A percentile compares a stretch with the other conserved stretches of the same genome.
Evolutionary conservation across 2,329 filamentous ascomycete genomes (phyloP).

Genomic region (Fusarium sp.): DNA sequence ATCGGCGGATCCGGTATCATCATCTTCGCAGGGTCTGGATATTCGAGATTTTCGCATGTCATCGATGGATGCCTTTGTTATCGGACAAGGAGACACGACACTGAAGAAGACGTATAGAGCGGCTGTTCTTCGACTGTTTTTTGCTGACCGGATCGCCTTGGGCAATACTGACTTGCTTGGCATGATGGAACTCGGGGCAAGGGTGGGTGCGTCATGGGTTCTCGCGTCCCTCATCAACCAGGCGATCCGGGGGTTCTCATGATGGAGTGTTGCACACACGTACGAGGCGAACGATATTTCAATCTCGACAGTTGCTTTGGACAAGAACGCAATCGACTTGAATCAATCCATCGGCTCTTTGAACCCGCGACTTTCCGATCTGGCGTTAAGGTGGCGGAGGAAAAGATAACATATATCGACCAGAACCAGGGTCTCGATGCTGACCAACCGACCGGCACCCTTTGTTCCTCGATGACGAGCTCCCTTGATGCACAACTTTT

Average conservation of each 20-base stretch:
- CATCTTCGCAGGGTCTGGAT: constrained; percentile 47
- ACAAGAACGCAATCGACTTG: neutral
- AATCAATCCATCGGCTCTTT: neutral
- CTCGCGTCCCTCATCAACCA: constrained; percentile 32
- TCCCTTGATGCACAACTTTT: neutral
- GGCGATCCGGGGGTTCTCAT: constrained; percentile 16
- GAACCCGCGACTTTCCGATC: neutral
- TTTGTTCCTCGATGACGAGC: neutral
- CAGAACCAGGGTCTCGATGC: neutral
- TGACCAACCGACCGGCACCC: neutral
- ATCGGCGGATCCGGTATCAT: constrained; percentile 46
- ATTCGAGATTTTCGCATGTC: constrained; percentile 62
- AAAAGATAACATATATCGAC: neutral
- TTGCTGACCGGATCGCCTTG: constrained; percentile 57
- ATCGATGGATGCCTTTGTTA: constrained; percentile 63
- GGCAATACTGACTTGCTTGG: constrained; percentile 49
- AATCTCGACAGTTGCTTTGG: neutral
- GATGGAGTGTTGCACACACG: neutral
- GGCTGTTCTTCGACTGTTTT: constrained; percentile 56
- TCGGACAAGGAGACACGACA: constrained; percentile 46
- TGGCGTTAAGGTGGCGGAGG: neutral
- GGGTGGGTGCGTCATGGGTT: constrained; percentile 50
- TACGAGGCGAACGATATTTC: neutral
- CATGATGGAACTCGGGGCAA: constrained; percentile 49
- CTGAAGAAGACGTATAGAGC: constrained; percentile 51